Percentiles rank a stretch among this genome's conserved stretches.
Conservation (phyloP, 2,329 filamentous ascomycete genomes). For the Penicillium sp. region DNA sequence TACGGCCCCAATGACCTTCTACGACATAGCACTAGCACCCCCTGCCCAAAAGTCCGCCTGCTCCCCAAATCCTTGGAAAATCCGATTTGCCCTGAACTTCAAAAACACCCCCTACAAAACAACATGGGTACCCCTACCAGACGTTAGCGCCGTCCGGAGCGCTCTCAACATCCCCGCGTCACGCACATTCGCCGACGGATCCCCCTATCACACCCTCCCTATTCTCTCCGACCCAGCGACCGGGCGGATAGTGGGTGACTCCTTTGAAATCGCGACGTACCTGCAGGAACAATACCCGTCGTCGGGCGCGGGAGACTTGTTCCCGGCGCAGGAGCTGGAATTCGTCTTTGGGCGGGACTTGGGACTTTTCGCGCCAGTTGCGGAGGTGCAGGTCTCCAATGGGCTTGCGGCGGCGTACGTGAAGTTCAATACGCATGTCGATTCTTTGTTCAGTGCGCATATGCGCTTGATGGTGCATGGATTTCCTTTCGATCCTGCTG, state of each 20-base stretch:
- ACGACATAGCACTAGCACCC: conserved; percentile 47
- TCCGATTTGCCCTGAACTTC: conserved; percentile 51
- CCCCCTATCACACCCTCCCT: conserved; percentile 46
- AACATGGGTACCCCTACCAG: conserved; percentile 53
- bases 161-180: conserved; percentile 48
- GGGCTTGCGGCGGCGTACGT: conserved; percentile 38
- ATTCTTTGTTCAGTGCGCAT: conserved; percentile 53
- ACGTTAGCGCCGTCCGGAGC: conserved; percentile 51
- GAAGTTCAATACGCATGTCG: conserved; percentile 55
- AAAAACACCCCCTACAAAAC: conserved; percentile 50
- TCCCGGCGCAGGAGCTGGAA: conserved; percentile 46
- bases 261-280: conserved; percentile 63
- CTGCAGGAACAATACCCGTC: conserved; percentile 53
- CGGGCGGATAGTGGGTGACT: conserved; percentile 53
- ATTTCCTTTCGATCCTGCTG: conserved; percentile 53
- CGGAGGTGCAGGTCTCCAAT: not conserved
- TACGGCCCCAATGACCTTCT: conserved; percentile 32
- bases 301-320: conserved; percentile 46
- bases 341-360: conserved; percentile 30
- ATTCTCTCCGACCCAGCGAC: conserved; percentile 51
- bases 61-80: conserved; percentile 54
- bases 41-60: conserved; percentile 31
- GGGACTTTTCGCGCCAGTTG: not conserved
- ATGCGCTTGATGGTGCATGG: conserved; percentile 39
- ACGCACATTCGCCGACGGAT: conserved; percentile 58